These are phyloP conservation scores for Pulveroboletus sp. DNA, from an alignment of 1,284 basidiomycete species.

Conservation along the genomic window DNA sequence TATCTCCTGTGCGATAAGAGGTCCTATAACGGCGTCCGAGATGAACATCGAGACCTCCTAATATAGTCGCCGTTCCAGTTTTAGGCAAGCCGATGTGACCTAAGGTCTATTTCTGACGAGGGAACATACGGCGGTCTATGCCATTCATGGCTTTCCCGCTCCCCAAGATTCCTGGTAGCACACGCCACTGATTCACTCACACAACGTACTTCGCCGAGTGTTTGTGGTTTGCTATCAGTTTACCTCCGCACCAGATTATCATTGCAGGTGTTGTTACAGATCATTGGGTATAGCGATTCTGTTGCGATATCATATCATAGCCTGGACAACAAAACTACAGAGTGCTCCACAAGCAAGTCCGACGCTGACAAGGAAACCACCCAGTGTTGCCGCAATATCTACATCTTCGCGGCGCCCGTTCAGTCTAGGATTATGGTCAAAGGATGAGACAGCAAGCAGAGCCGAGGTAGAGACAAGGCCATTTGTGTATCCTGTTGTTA, in stretches of 20 bases:
- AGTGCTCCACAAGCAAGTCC: slow-evolving; percentile 75
- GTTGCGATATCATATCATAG: slow-evolving; percentile 51
- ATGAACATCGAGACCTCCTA: too few relatives aligned
- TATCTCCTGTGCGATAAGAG: too few relatives aligned
- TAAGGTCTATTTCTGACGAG: too few relatives aligned
- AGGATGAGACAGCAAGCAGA: slow-evolving; percentile 70
- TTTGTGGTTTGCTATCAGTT: too few relatives aligned
- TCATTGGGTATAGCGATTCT: not conserved
- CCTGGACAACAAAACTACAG: slow-evolving; percentile 74
- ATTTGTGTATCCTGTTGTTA: slow-evolving; percentile 75
- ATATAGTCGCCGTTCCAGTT: too few relatives aligned
- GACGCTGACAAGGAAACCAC: slow-evolving; percentile 73
- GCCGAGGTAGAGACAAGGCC: slow-evolving; percentile 70
- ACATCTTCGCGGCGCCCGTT: slow-evolving; percentile 67
- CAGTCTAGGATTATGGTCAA: slow-evolving; percentile 67
- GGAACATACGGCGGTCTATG: too few relatives aligned
- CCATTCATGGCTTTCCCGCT: too few relatives aligned
- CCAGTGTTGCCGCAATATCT: slow-evolving; percentile 78
- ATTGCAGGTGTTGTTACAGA: not conserved
- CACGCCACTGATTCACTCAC: too few relatives aligned
- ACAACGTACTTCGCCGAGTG: too few relatives aligned
- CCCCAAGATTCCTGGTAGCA: too few relatives aligned
- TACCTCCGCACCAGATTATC: not conserved
- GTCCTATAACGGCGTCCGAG: too few relatives aligned
- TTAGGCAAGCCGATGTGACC: too few relatives aligned